These are phyloP conservation scores for Lachnellula cervina DNA, from an alignment of 2,329 filamentous ascomycete species.

Conservation along the genomic window DNA sequence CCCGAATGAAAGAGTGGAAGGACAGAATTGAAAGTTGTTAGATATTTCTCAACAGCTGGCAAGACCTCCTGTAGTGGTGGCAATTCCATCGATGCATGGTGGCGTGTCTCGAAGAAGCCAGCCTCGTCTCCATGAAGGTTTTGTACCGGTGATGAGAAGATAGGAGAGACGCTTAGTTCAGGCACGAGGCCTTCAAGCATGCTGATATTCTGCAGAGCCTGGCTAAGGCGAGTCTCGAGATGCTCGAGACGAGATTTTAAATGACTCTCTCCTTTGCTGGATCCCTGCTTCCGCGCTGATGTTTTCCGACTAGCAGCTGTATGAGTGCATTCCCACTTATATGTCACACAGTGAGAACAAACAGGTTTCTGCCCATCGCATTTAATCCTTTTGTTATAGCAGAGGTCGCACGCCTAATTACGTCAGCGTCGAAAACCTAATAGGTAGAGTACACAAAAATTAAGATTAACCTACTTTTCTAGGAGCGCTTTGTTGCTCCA, in stretches of 20 bases:
- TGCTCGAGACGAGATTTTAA: conserved; percentile 5
- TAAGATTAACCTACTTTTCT: too few relatives aligned
- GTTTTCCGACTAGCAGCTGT: conserved; percentile 22
- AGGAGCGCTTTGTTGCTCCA: too few relatives aligned
- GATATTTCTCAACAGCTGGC: conserved; percentile 19
- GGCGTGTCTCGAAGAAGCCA: neutral
- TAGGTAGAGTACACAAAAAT: too few relatives aligned
- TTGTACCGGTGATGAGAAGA: neutral
- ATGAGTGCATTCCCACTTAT: conserved; percentile 23
- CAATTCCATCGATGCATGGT: conserved; percentile 17
- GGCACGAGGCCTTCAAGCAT: conserved; percentile 8
- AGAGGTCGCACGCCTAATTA: conserved; percentile 32
- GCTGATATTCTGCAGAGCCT: conserved; percentile 4
- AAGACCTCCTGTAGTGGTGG: conserved; percentile 23
- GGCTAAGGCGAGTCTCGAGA: conserved; percentile 8
- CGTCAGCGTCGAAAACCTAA: neutral
- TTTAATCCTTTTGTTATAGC: conserved; percentile 33
- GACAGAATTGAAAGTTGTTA: conserved; percentile 21
- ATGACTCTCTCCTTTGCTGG: conserved; percentile 8
- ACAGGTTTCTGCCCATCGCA: conserved; percentile 33
- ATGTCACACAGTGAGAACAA: conserved; percentile 32
- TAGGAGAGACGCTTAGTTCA: conserved; percentile 3
- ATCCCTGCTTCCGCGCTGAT: conserved; percentile 16
- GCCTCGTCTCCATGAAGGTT: neutral
- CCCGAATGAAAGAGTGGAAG: conserved; percentile 25